These are phyloP conservation scores for Clonostachys byssicola DNA, from an alignment of 2,329 filamentous ascomycete genomes.

Conservation along the genomic window DNA sequence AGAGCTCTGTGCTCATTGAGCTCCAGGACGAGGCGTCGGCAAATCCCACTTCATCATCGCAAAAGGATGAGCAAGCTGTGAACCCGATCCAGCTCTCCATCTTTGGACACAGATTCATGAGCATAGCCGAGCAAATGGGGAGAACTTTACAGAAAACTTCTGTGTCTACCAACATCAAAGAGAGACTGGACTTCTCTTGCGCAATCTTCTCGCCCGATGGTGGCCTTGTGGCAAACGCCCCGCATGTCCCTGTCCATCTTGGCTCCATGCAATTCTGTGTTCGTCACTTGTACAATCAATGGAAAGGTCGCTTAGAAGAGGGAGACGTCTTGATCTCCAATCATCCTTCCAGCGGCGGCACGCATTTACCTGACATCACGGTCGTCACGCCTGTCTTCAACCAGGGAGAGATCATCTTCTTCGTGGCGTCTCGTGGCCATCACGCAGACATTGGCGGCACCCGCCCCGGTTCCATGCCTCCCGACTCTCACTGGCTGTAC, in stretches of 20 bases:
- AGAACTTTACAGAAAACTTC: constrained; percentile 50
- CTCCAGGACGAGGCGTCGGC: constrained; percentile 3
- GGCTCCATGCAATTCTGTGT: constrained; percentile 35
- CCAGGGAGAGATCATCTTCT: constrained; percentile 23
- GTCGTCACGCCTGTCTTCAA: constrained; percentile 33
- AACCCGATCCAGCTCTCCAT: constrained; percentile 49
- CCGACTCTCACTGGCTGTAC: constrained; percentile 32
- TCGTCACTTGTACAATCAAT: constrained; percentile 25
- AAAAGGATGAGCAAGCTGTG: constrained; percentile 14
- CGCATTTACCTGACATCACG: constrained; percentile 33
- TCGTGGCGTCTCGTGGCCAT: constrained; percentile 29
- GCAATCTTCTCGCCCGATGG: constrained; percentile 33
- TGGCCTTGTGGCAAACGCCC: constrained; percentile 31
- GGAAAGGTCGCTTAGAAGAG: constrained; percentile 20
- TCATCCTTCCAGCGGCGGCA: constrained; percentile 29
- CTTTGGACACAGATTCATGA: constrained; percentile 54
- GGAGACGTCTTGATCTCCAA: constrained; percentile 34
- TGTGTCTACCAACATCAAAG: constrained; percentile 51
- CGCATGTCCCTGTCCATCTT: constrained; percentile 33
- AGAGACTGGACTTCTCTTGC: constrained; percentile 35
- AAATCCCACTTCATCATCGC: background rate
- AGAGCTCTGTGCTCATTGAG: constrained; percentile 21
- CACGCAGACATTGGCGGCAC: constrained; percentile 32
- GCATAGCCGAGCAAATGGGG: constrained; percentile 56
- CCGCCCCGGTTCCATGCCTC: constrained; percentile 31